Percentiles rank a stretch among this genome's conserved stretches.
Evolutionary conservation across 495 filamentous ascomycete genomes (phyloP).

Genomic region (Lasiosphaeria hispida): DNA sequence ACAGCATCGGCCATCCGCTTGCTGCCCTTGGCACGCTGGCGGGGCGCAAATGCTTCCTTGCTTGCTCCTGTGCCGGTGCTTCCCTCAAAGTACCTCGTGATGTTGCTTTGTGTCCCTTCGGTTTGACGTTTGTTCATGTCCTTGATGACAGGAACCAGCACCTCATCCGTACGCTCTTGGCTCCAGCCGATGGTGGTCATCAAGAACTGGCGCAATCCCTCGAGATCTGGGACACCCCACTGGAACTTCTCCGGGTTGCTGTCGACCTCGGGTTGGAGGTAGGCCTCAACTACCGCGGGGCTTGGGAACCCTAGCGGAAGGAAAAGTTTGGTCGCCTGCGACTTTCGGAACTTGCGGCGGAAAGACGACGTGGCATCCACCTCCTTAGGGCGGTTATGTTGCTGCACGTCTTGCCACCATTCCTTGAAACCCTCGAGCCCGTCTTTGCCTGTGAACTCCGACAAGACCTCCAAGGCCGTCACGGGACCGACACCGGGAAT

Average conservation of each 20-base stretch:
- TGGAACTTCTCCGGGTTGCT: constrained; percentile 71
- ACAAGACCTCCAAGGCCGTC: constrained; percentile 85
- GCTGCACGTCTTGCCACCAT: constrained; percentile 84
- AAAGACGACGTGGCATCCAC: constrained; percentile 59
- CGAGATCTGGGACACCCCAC: constrained; percentile 93
- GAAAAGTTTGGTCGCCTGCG: constrained; percentile 76
- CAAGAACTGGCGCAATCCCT: constrained; percentile 77
- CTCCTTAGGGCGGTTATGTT: constrained; percentile 45
- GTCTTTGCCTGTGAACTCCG: constrained; percentile 68
- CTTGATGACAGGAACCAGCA: constrained; percentile 86
- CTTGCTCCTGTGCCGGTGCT: constrained; percentile 36
- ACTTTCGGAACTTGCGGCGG: constrained; percentile 76
- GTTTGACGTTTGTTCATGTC: constrained; percentile 86
- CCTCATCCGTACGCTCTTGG: constrained; percentile 86
- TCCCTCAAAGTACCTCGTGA: constrained; percentile 78
- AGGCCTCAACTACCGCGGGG: constrained; percentile 67
- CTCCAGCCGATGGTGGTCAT: constrained; percentile 95
- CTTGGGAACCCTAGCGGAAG: constrained; percentile 76
- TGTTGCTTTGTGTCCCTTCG: constrained; percentile 93
- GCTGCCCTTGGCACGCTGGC: constrained; percentile 63
- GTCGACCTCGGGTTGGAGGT: constrained; percentile 83
- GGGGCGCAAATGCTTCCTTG: constrained; percentile 73
- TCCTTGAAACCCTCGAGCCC: constrained; percentile 67
- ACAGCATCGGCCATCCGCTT: constrained; percentile 84
- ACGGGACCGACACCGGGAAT: constrained; percentile 88